Evolutionary conservation across 345 rosid species (phyloP), one percentile per base, ranked within the genome.

Genomic region (Lepidium didymum): DNA sequence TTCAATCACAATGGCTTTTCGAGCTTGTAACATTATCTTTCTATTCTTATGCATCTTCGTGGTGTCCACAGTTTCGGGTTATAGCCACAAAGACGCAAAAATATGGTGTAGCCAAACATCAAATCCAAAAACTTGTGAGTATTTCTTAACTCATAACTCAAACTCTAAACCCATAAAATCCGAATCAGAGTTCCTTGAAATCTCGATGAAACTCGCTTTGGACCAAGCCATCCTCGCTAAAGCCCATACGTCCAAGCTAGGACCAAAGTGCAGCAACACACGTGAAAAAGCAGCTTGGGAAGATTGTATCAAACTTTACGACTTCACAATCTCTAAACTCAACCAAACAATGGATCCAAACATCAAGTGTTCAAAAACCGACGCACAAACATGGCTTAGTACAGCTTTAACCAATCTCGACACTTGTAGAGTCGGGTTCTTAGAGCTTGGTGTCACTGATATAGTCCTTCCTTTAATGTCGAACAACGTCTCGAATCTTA

Each of bases 381-480:
- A 91, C 33, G 53, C 82, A 0, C 96, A 91, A 52, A 90, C 99
- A 16, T 94, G 99, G 97, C 91, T 94, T 55, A 91, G 99, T 75
- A 67, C 92, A 0, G 96, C 99, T 36, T 78, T 94, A n/a, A 94
- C 95, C 51, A 87, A 86, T 71, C 81, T 94, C 6, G 95, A 87
- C 61, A 94, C 97, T 0, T 90, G 99, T 64, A 70, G 74, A 19
- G 49, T 78, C 2, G 97, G 99, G 54, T 91, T 89, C 43, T 10
- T 47, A 14, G 99, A 94, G 51, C 82, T 94, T 0, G 95, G 96
- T 3, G 87, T 89, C 7, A 38, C 83, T 0, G 85, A 84, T 58
- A 44, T 64, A 14, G 15, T 84, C 51, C 68, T 82, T 3, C 96
- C 96, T 9, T 38, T 94, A 68, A 82, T 84, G 84, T 81, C 95